Evolutionary conservation across 495 filamentous ascomycete genomes (phyloP).

Genomic region (Rhypophila decipiens): DNA sequence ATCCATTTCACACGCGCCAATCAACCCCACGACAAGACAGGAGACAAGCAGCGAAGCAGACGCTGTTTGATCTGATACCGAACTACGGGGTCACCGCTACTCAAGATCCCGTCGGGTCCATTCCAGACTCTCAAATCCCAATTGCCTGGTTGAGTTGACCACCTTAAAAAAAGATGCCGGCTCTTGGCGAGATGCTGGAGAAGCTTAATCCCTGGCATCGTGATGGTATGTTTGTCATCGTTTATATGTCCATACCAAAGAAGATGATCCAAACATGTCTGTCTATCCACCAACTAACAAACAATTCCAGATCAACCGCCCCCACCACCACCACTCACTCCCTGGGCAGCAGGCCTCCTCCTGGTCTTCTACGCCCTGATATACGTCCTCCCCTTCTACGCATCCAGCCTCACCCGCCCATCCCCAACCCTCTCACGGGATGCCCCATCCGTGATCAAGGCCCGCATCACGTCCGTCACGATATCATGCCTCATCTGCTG

Average conservation of each 20-base stretch:
- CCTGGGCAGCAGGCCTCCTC: constrained; percentile 13
- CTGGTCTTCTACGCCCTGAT: constrained; percentile 70
- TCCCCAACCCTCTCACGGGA: constrained; percentile 78
- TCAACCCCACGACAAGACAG: too few species aligned
- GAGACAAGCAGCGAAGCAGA: too few species aligned
- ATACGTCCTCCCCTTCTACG: constrained; percentile 91
- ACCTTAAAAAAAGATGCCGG: constrained; percentile 16
- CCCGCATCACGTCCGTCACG: constrained; percentile 73
- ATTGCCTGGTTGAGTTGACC: too few species aligned
- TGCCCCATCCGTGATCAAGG: constrained; percentile 82
- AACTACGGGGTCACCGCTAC: too few species aligned
- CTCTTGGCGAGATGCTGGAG: constrained; percentile 10
- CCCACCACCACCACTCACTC: constrained; percentile 18
- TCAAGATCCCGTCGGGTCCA: too few species aligned
- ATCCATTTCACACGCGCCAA: too few species aligned
- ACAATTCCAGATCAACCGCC: constrained; percentile 5
- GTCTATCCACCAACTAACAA: constrained; percentile 2
- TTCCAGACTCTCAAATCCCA: too few species aligned
- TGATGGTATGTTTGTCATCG: constrained; percentile 17
- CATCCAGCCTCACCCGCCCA: constrained; percentile 70
- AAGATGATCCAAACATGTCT: background rate
- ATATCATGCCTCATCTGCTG: constrained; percentile 60
- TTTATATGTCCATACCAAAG: too few species aligned
- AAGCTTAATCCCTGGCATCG: constrained; percentile 25
- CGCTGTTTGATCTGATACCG: too few species aligned